Base-by-base conservation (phyloP, 768 basidiomycete species). In the Phlegmacium glaucopus region DNA sequence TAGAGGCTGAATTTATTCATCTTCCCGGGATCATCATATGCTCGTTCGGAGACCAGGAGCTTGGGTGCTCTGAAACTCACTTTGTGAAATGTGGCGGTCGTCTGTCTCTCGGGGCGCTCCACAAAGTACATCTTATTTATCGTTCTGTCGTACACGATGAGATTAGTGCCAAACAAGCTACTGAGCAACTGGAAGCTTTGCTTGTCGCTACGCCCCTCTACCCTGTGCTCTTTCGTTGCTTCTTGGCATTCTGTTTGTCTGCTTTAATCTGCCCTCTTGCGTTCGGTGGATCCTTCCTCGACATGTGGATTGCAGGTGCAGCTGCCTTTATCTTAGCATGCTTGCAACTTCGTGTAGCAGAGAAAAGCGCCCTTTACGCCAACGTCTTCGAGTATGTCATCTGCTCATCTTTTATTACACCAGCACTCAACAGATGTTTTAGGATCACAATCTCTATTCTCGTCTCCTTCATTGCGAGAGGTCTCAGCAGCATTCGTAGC, bases 1-100 rank as follows among this genome's bases (percentile, higher is more conserved):
- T 96, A 45, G 84, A 91, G 62, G 90, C 91, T 38, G 90, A 94
- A 62, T 94, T 94, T 61, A 87, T 95, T 34, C 87, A 94, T 66
- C 71, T 90, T 11, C 90, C 88, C 17, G 79, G 76, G 13, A 77
- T 90, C 52, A 86, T 90, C 54, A 88, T 96, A 45, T 87, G 85
- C 54, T 91, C 89, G 34, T 95, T 95, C 61, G 89, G 88, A 12
- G 91, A 95, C 61, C 82, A 82, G 52, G 90, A 90, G 52, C 86
- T 90, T n/a, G 88, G 89, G 54, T 87, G 87, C 1, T 88, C 88
- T 26, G 88, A 93, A 64, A 92, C 92, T 22, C 81, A 94, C 64
- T 92, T 95, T 65, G 76, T 94, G 64, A 91, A 90, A 62, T 85
- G 83, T 48, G 72, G 72, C 25, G 87, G 87, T 13, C 74, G 83